Evolutionary conservation across 2,329 filamentous ascomycete species (phyloP).

Genomic region (Colletotrichum orbiculare): DNA sequence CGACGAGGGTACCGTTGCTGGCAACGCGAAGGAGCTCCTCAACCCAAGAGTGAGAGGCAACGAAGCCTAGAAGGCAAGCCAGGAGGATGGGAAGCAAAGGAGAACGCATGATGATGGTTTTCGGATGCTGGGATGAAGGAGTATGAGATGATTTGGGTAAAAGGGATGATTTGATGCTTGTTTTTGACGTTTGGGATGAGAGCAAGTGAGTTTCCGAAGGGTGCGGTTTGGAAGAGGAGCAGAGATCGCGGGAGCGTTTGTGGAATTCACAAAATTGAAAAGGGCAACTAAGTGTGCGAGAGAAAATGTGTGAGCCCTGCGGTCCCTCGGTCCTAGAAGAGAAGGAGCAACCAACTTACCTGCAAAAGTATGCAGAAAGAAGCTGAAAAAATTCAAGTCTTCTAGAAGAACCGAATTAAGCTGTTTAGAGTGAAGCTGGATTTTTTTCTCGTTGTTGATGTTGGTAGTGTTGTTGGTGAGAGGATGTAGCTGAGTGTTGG

Average conservation of each 20-base stretch:
- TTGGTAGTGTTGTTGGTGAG: neutral
- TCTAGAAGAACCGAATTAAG: slow-evolving; percentile 29
- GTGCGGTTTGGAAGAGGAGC: slow-evolving; percentile 3
- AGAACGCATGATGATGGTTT: slow-evolving; percentile 28
- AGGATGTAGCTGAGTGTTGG: no score
- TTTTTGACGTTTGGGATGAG: neutral
- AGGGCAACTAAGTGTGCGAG: neutral
- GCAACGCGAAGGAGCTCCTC: slow-evolving; percentile 80
- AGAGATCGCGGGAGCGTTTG: slow-evolving; percentile 3
- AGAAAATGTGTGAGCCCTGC: neutral
- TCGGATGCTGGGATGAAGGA: neutral
- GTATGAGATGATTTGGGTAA: slow-evolving; percentile 2
- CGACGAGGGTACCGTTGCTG: slow-evolving; percentile 78
- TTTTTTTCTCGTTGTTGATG: slow-evolving; percentile 5
- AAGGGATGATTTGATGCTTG: neutral
- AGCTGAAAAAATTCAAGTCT: slow-evolving; percentile 19
- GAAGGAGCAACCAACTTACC: slow-evolving; percentile 21
- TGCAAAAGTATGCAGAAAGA: slow-evolving; percentile 16
- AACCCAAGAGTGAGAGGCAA: slow-evolving; percentile 80
- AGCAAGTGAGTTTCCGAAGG: slow-evolving; percentile 1
- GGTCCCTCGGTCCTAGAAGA: neutral
- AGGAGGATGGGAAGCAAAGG: slow-evolving; percentile 43
- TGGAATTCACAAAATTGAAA: neutral
- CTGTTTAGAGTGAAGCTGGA: neutral
- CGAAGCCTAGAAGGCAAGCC: slow-evolving; percentile 44